Evolutionary conservation across 768 basidiomycete species (phyloP).

Genomic region (Lentinula aciculospora): DNA sequence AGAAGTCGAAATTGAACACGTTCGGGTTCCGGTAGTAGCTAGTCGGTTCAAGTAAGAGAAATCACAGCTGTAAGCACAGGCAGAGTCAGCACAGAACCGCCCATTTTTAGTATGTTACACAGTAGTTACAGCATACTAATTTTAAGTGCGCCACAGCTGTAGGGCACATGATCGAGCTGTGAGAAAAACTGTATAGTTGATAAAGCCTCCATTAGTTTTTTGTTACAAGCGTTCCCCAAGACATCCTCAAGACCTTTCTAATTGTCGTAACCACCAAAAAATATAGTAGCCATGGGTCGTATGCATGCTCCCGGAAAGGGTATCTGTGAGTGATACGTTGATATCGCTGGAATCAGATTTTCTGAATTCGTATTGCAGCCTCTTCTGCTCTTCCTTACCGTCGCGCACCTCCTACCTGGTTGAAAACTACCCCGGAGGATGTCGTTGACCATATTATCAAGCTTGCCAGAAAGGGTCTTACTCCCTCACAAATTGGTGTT

Average conservation of each 20-base stretch:
- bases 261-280: constrained; percentile 1
- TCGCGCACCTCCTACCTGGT: constrained; percentile 91
- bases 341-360: constrained; percentile 3
- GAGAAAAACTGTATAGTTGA: background rate
- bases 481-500: constrained; percentile 97
- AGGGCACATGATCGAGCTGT: background rate
- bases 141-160: too few species aligned
- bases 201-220: too few species aligned
- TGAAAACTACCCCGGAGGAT: constrained; percentile 94
- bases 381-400: constrained; percentile 98
- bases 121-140: too few species aligned
- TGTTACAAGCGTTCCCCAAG: too few species aligned
- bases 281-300: constrained; percentile 72
- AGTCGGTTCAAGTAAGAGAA: too few species aligned
- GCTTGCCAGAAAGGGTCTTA: constrained; percentile 95
- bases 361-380: constrained; percentile 29
- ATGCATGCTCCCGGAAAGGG: constrained; percentile 99
- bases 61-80: too few species aligned
- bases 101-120: too few species aligned
- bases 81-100: too few species aligned
- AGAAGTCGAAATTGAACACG: background rate
- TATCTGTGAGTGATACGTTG: constrained; percentile 71
- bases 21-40: background rate
- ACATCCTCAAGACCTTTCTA: constrained; percentile 8
- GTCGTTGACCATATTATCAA: constrained; percentile 96